Evolutionary conservation across 2,329 filamentous ascomycete genomes (phyloP).

Genomic region (Cryphonectria japonica): DNA sequence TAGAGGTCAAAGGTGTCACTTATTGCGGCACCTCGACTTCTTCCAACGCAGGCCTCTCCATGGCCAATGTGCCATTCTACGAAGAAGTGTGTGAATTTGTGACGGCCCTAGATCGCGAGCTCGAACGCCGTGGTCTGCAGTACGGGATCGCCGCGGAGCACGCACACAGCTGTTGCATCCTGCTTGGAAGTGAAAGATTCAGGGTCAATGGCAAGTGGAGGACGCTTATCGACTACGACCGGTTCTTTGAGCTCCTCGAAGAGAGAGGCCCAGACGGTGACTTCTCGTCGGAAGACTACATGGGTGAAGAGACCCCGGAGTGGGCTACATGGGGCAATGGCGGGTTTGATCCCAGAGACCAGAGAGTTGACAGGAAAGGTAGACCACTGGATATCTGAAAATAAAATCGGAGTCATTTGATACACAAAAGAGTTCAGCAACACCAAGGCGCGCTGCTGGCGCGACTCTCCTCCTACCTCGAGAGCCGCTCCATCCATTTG

Average conservation of each 20-base stretch:
- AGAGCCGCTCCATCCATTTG: not conserved
- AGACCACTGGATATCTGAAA: constrained; percentile 57
- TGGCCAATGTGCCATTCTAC: constrained; percentile 97
- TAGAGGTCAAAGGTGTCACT: constrained; percentile 95
- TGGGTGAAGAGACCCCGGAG: constrained; percentile 80
- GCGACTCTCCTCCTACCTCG: not conserved
- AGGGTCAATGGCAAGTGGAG: constrained; percentile 79
- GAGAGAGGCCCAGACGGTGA: constrained; percentile 65
- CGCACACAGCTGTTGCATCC: constrained; percentile 89
- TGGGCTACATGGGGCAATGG: constrained; percentile 96
- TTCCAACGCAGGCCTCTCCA: constrained; percentile 84
- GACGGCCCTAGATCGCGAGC: constrained; percentile 69
- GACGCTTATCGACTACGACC: constrained; percentile 86
- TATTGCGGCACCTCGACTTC: constrained; percentile 92
- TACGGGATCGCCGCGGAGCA: constrained; percentile 97
- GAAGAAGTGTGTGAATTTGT: constrained; percentile 87
- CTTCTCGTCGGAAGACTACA: constrained; percentile 89
- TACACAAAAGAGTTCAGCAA: not conserved
- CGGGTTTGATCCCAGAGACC: constrained; percentile 89
- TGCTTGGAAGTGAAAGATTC: constrained; percentile 85
- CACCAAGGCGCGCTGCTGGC: not conserved
- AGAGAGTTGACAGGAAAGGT: constrained; percentile 85
- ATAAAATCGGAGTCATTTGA: not conserved
- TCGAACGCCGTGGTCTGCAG: constrained; percentile 70
- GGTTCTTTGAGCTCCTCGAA: constrained; percentile 85